Base-by-base conservation (phyloP, 2,329 filamentous ascomycete species). In the Talaromyces sp. region DNA sequence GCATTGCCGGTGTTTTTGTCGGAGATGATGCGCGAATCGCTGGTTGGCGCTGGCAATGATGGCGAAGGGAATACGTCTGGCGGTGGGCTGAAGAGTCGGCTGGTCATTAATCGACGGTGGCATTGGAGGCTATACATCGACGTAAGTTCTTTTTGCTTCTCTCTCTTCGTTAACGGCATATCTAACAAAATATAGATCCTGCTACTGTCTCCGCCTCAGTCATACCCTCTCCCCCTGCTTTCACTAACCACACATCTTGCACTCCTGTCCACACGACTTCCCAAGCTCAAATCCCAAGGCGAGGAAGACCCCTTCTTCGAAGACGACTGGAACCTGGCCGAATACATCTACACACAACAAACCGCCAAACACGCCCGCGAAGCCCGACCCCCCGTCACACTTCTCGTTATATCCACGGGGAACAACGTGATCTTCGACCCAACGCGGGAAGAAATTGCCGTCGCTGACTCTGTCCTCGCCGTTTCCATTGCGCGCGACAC, bases 261-360 rank as follows among this genome's bases (percentile, higher is more conserved):
- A 3, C 89, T 99, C 54, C 87, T 97, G 64, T 88, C 91, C 32
- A 93, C 95, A 7, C 88, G 90, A 65, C 82, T 98, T 2, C 95
- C 95, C 8, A 85, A 87, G 28, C 82, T 97, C 57, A 91, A 91
- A 73, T 97, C 93, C 1, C 90, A 96, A 75, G 85, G 86, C 62
- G 93, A 98, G 77, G 95, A 99, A 78, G 95, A 99, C 69, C 95
- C 95, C 13, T 88, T 97, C 72, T 99, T 99, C 77, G 90, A 97
- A 78, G 95, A 99, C 77, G 95, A 99, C 79, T 99, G 95, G 95
- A 91, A 90, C 65, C 90, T 89, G 17, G 88, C 92, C 0, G 83
- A 86, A 19, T 88, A 87, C 61, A 80, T 99, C 32, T 99, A 96
- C 78, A 84, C 87, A 1, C 83, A 52, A 62, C 27, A 70, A 68